phyloP scores from a whole-genome alignment of 2,329 filamentous ascomycete species.

The Stemphylium beticola region DNA sequence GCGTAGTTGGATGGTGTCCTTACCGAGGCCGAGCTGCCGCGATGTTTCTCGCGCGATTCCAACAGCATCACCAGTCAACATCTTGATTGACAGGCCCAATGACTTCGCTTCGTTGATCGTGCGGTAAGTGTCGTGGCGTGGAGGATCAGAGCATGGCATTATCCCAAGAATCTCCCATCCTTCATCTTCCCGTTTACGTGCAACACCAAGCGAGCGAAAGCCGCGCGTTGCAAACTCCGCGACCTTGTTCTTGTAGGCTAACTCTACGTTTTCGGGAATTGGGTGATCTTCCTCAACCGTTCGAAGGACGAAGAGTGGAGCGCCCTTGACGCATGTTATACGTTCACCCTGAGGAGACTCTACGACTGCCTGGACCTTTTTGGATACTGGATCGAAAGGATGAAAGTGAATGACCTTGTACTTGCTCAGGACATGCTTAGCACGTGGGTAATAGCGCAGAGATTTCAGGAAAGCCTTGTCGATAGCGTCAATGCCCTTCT shows the following conservation, averaged over 20 bases:
- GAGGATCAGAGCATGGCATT: slow-evolving; percentile 92
- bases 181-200: slow-evolving; percentile 81
- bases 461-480: slow-evolving; percentile 94
- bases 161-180: slow-evolving; percentile 93
- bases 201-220: slow-evolving; percentile 92
- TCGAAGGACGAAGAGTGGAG: slow-evolving; percentile 84
- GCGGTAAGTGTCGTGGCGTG: slow-evolving; percentile 86
- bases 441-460: slow-evolving; percentile 79
- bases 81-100: slow-evolving; percentile 90
- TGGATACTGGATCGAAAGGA: slow-evolving; percentile 91
- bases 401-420: slow-evolving; percentile 85
- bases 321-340: slow-evolving; percentile 90
- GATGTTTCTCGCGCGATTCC: slow-evolving; percentile 92
- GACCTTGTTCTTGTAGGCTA: slow-evolving; percentile 90
- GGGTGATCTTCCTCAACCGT: slow-evolving; percentile 85
- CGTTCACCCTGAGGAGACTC: slow-evolving; percentile 82
- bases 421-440: slow-evolving; percentile 79
- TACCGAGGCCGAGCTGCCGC: slow-evolving; percentile 80
- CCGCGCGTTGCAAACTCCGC: slow-evolving; percentile 90
- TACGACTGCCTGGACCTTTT: slow-evolving; percentile 86
- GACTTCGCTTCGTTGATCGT: slow-evolving; percentile 89
- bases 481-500: slow-evolving; percentile 94
- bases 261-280: slow-evolving; percentile 76
- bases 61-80: slow-evolving; percentile 94
- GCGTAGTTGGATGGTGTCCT: background rate